Base-by-base conservation (phyloP, 1,139 yeast genomes). In the Kodamaea anthophila region DNA sequence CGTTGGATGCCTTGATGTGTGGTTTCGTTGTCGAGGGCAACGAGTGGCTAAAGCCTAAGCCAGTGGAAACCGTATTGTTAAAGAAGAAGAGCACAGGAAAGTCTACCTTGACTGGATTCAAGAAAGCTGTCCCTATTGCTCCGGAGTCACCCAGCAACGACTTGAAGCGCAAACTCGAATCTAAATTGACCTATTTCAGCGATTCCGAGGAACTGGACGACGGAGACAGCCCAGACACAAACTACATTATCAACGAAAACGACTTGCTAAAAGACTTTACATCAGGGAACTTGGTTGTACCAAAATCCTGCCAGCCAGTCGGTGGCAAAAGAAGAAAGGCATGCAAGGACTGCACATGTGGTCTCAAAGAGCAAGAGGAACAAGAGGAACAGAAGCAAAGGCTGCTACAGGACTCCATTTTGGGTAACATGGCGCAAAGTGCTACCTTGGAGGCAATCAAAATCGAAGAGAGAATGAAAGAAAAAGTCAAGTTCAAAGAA, bases 281-380 rank as follows among this genome's bases (percentile, higher is more conserved):
- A 11, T 33, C 35, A 15, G 53, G 63, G 30, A 53, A 52, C 31
- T 47, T 70, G 29, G 58, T 70, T 22, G 53, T 65, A 9, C 78
- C 79, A 10, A 56, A 61, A 36, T 58, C 62, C 40, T 73, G 79
- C 47, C 49, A 61, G 38, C 64, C 70, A 18, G 60, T 55, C 24
- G 88, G 91, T 11, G 73, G 76, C 34, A 74, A 70, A 50, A 70
- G 88, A 57, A 76, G 83, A 61, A 81, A 72, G 56, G 94, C 98
- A 0, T 93, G 99, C 64, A 91, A 87, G 58, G 96, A 91, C 57
- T 93, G 98, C 56, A 82, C 97, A 0, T 93, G 99, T 65, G 98
- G 98, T 5, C 69, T 91, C 41, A 86, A 81, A 44, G 98, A 91
- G 53, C 58, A 71, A 35, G 87, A 81, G 54, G 87, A 76, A 37